Evolutionary conservation across 1,284 basidiomycete species (phyloP).

Genomic region (Leccinum laetum): DNA sequence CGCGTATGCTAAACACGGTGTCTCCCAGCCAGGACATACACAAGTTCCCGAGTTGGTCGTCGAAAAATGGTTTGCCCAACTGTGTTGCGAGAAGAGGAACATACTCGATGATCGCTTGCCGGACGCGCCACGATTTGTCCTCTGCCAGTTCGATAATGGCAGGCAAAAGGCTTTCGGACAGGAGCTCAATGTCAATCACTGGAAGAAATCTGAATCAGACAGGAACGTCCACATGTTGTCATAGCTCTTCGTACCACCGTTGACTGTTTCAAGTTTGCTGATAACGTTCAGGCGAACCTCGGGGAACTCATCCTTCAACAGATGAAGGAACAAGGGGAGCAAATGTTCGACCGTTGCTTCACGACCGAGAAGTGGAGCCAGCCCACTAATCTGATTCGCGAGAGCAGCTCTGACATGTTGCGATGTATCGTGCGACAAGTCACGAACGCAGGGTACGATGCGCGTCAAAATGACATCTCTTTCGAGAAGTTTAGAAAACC

Average conservation of each 20-base stretch:
- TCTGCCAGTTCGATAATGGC: constrained; percentile 98
- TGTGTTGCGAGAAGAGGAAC: constrained; percentile 95
- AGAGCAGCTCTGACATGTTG: constrained; percentile 98
- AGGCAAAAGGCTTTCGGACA: constrained; percentile 95
- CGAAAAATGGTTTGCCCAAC: constrained; percentile 96
- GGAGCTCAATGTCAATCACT: constrained; percentile 97
- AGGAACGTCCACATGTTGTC: neutral
- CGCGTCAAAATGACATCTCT: constrained; percentile 93
- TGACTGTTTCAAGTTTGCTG: constrained; percentile 97
- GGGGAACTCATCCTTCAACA: constrained; percentile 99
- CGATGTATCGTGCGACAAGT: constrained; percentile 91
- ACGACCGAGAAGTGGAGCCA: constrained; percentile 94
- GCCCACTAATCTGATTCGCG: constrained; percentile 96
- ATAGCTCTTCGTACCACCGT: constrained; percentile 64
- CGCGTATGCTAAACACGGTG: constrained; percentile 97
- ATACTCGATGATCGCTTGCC: constrained; percentile 99
- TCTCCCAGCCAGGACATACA: constrained; percentile 99
- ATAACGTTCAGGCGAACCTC: constrained; percentile 99
- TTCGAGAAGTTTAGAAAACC: constrained; percentile 94
- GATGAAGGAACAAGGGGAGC: constrained; percentile 94
- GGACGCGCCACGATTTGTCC: constrained; percentile 99
- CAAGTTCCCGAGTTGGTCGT: constrained; percentile 94
- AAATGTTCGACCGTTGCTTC: constrained; percentile 97
- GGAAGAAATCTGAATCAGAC: constrained; percentile 16
- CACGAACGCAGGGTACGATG: constrained; percentile 96